A percentile compares a stretch with the other conserved stretches of the same genome.
phyloP scores from a whole-genome alignment of 2,329 filamentous ascomycete genomes.

The Myrmaecium sp. region DNA sequence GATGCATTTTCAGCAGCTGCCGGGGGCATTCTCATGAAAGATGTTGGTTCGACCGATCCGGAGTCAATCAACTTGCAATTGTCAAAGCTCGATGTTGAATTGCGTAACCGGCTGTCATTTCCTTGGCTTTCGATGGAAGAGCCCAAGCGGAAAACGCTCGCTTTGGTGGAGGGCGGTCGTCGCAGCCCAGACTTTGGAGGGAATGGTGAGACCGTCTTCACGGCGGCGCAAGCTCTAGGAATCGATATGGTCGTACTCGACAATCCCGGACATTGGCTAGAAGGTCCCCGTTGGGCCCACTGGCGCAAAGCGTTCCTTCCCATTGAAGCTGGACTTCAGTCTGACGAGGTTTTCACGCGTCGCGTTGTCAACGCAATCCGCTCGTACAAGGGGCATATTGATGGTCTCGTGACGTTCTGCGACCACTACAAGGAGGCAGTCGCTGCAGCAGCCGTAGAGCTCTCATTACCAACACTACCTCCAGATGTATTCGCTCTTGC shows the following conservation, averaged over 20 bases:
- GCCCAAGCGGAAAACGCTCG: slow-evolving; percentile 3
- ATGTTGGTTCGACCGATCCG: neutral
- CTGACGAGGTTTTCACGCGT: slow-evolving; percentile 8
- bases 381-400: slow-evolving; percentile 9
- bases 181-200: slow-evolving; percentile 4
- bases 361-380: slow-evolving; percentile 15
- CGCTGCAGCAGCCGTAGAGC: slow-evolving; percentile 14
- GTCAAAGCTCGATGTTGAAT: slow-evolving; percentile 5
- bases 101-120: slow-evolving; percentile 8
- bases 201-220: slow-evolving; percentile 5
- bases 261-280: slow-evolving; percentile 22
- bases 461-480: slow-evolving; percentile 17
- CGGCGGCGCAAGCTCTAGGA: slow-evolving; percentile 17
- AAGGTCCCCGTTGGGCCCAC: slow-evolving; percentile 13
- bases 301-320: slow-evolving; percentile 6
- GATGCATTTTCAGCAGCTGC: neutral
- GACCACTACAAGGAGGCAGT: slow-evolving; percentile 14
- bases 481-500: slow-evolving; percentile 13
- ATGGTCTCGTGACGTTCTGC: slow-evolving; percentile 22
- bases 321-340: neutral
- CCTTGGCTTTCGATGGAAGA: slow-evolving; percentile 6
- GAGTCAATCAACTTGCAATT: no score
- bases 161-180: slow-evolving; percentile 3
- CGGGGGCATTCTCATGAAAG: neutral
- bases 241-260: slow-evolving; percentile 23